Conservation (phyloP, 75 land plant genomes). For the Picea glauca region DNA sequence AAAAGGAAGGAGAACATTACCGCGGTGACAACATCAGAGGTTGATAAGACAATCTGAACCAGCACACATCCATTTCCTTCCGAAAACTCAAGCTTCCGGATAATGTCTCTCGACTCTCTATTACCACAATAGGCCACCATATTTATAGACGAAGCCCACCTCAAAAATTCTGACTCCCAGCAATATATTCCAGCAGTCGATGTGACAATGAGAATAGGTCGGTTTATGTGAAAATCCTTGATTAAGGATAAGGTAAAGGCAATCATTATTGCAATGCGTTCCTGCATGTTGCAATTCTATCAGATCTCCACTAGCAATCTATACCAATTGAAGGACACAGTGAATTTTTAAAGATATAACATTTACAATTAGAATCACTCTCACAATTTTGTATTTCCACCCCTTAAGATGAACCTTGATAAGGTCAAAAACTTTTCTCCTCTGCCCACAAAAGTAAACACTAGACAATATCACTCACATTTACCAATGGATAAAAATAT, state of each 20-base stretch:
- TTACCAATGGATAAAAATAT: too few relatives aligned
- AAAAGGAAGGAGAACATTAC: constrained; percentile 18
- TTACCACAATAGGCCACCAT: constrained; percentile 52
- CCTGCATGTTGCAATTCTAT: constrained; percentile 37
- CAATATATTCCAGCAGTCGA: constrained; percentile 15
- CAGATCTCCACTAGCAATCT: neutral
- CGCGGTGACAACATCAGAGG: constrained; percentile 46
- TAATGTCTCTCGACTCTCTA: constrained; percentile 39
- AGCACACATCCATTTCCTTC: constrained; percentile 39
- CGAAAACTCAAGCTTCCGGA: constrained; percentile 60
- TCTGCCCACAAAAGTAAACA: too few relatives aligned
- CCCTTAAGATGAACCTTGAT: neutral
- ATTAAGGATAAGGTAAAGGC: constrained; percentile 41
- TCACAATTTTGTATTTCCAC: neutral
- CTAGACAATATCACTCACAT: too few relatives aligned
- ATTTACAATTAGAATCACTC: neutral
- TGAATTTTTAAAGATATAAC: neutral
- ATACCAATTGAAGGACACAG: neutral
- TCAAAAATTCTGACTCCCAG: constrained; percentile 59
- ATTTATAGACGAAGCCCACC: constrained; percentile 44
- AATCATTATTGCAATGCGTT: constrained; percentile 34
- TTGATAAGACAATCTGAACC: constrained; percentile 61
- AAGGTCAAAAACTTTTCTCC: too few relatives aligned
- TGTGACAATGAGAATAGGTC: constrained; percentile 61
- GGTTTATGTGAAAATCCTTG: constrained; percentile 17